Conservation (phyloP, 2,329 filamentous ascomycete species). For the Fusarium gaditjirri region DNA sequence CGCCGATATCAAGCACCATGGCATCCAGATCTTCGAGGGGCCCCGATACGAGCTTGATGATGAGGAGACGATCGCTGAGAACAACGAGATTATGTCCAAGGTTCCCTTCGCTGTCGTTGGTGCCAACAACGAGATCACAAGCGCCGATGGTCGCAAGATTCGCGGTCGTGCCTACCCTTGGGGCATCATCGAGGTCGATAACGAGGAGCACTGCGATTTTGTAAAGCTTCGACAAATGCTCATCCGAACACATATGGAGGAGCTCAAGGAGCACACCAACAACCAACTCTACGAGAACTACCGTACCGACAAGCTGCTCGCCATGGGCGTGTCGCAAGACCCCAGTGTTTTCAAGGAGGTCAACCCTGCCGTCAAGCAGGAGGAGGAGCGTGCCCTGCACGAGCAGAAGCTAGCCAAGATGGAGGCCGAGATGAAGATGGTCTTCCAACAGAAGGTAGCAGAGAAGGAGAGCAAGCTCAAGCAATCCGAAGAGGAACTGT, state of each 20-base stretch:
- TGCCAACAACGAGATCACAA: constrained; percentile 93
- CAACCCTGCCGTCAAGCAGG: constrained; percentile 99
- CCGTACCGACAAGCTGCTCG: constrained; percentile 98
- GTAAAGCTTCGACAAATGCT: constrained; percentile 99
- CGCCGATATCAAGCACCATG: constrained; percentile 95
- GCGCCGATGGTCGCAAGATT: constrained; percentile 91
- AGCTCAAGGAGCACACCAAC: constrained; percentile 99
- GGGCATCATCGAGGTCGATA: constrained; percentile 99
- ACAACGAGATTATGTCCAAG: constrained; percentile 99
- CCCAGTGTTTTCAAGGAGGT: constrained; percentile 99
- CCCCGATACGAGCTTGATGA: constrained; percentile 98
- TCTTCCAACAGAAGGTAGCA: constrained; percentile 99
- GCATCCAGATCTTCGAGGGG: constrained; percentile 98
- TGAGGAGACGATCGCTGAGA: constrained; percentile 99
- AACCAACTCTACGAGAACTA: constrained; percentile 99
- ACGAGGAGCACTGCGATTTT: constrained; percentile 99
- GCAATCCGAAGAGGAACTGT: constrained; percentile 98
- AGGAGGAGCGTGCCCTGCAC: constrained; percentile 97
- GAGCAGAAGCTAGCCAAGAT: constrained; percentile 99
- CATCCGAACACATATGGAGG: constrained; percentile 99
- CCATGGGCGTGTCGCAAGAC: constrained; percentile 98
- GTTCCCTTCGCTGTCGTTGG: constrained; percentile 98
- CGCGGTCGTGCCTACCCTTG: constrained; percentile 96
- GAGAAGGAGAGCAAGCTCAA: constrained; percentile 99
- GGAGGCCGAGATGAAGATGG: constrained; percentile 99